Percentiles rank a stretch among this genome's conserved stretches.
Evolutionary conservation across 495 filamentous ascomycete species (phyloP).

Genomic region (Penicillium alfredii): DNA sequence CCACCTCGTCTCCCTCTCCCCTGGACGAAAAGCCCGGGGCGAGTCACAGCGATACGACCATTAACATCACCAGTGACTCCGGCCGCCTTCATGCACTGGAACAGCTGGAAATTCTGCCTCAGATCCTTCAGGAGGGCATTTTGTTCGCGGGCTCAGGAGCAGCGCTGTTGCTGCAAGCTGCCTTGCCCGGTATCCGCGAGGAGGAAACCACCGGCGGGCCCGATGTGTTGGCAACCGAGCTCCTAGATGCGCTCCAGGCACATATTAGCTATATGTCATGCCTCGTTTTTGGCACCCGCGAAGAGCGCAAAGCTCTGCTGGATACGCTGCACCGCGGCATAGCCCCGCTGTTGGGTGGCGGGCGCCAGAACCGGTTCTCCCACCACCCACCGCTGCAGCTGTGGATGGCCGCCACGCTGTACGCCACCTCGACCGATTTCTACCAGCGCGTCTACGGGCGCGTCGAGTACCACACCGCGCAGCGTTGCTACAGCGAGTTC

Average conservation of each 20-base stretch:
- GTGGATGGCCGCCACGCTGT: conserved; percentile 38
- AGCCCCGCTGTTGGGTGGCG: conserved; percentile 21
- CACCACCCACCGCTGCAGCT: conserved; percentile 24
- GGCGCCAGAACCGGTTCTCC: conserved; percentile 22
- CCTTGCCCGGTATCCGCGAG: conserved; percentile 29
- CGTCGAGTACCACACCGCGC: conserved; percentile 32
- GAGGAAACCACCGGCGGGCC: conserved; percentile 8
- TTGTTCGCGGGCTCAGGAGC: conserved; percentile 35
- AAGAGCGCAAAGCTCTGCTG: conserved; percentile 31
- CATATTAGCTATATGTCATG: conserved; percentile 35
- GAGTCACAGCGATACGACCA: conserved; percentile 3
- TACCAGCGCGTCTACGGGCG: conserved; percentile 40
- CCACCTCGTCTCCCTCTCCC: conserved; percentile 15
- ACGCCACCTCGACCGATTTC: conserved; percentile 38
- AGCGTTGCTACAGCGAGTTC: conserved; percentile 34
- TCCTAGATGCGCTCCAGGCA: conserved; percentile 30
- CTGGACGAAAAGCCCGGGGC: conserved; percentile 19
- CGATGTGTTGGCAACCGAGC: conserved; percentile 27
- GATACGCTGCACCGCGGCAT: conserved; percentile 19
- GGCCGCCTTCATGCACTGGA: conserved; percentile 29
- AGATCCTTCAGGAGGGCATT: conserved; percentile 39
- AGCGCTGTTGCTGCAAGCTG: conserved; percentile 37
- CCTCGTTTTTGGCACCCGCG: conserved; percentile 32
- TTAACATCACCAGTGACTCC: conserved; percentile 9
- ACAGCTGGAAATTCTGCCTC: conserved; percentile 33